These are phyloP conservation scores for Rhexocercosporidium sp. DNA, from an alignment of 2,329 filamentous ascomycete species.

Conservation along the genomic window DNA sequence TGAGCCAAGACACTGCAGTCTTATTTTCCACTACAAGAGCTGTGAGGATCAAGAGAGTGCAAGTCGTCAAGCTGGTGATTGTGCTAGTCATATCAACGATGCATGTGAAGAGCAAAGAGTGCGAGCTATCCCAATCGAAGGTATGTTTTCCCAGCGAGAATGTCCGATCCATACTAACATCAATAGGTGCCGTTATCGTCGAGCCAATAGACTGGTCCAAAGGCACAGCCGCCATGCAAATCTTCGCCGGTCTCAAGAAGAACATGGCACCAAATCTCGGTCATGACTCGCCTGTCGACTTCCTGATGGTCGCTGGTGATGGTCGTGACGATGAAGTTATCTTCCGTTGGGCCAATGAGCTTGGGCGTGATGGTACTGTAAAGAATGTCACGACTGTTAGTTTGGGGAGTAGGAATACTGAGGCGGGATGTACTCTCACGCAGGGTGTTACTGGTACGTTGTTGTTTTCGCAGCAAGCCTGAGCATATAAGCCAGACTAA, in stretches of 20 bases:
- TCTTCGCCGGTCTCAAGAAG: conserved; percentile 65
- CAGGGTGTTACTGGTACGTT: conserved; percentile 86
- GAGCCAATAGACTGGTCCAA: conserved; percentile 90
- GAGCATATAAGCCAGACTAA: not conserved
- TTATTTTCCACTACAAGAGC: conserved; percentile 89
- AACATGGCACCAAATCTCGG: conserved; percentile 44
- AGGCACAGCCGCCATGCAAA: conserved; percentile 76
- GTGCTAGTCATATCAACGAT: conserved; percentile 94
- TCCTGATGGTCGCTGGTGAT: conserved; percentile 88
- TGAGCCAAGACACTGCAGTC: conserved; percentile 88
- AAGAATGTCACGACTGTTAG: conserved; percentile 83
- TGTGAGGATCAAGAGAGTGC: conserved; percentile 79
- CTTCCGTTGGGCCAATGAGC: conserved; percentile 89
- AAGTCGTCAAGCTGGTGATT: conserved; percentile 82
- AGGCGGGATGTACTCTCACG: conserved; percentile 82
- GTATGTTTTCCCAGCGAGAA: conserved; percentile 23
- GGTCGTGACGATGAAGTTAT: conserved; percentile 93
- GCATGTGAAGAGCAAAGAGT: conserved; percentile 84
- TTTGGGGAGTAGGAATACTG: conserved; percentile 84
- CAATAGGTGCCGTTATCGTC: conserved; percentile 71
- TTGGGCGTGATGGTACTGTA: conserved; percentile 63
- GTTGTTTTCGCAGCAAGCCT: not conserved
- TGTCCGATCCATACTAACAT: conserved; percentile 13
- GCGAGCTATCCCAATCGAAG: conserved; percentile 80
- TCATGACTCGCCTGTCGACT: conserved; percentile 65